A percentile compares a stretch with the other conserved stretches of the same genome.
Evolutionary conservation across 176 grass and related monocot species (phyloP).

Genomic region (Canna indica): DNA sequence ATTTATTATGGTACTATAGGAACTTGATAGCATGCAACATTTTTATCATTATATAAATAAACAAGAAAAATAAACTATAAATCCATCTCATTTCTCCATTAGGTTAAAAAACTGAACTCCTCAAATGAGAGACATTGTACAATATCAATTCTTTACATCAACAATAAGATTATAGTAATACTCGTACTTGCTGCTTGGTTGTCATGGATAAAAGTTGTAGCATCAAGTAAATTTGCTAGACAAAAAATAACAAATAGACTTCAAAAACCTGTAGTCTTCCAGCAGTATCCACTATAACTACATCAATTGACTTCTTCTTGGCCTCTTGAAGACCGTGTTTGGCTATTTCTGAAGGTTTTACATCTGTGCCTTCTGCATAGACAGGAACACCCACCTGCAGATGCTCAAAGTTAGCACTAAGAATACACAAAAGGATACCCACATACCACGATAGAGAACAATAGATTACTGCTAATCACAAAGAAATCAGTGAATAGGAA

Average conservation of each 20-base stretch:
- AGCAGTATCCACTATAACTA: conserved; percentile 86
- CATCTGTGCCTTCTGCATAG: conserved; percentile 69
- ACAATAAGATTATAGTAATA: not conserved
- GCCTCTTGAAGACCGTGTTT: conserved; percentile 77
- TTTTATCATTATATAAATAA: not conserved
- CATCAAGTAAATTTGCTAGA: conserved; percentile 3
- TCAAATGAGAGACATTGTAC: not conserved
- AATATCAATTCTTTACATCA: not conserved
- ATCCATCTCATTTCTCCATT: not conserved
- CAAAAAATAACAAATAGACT: conserved; percentile 14
- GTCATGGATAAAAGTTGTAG: not conserved
- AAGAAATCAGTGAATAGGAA: not conserved
- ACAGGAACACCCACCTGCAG: conserved; percentile 66
- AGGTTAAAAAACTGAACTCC: not conserved
- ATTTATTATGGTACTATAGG: not conserved
- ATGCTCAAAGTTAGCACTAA: not conserved
- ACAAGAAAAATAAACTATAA: not conserved
- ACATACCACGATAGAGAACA: no score
- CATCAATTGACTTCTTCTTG: conserved; percentile 66
- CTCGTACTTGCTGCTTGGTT: not conserved
- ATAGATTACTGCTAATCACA: not conserved
- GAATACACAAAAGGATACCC: not conserved
- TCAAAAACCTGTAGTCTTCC: conserved; percentile 69
- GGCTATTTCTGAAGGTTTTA: conserved; percentile 74
- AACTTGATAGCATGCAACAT: not conserved